phyloP scores from a whole-genome alignment of 495 filamentous ascomycete genomes.

The Aspergillus mulundensis region DNA sequence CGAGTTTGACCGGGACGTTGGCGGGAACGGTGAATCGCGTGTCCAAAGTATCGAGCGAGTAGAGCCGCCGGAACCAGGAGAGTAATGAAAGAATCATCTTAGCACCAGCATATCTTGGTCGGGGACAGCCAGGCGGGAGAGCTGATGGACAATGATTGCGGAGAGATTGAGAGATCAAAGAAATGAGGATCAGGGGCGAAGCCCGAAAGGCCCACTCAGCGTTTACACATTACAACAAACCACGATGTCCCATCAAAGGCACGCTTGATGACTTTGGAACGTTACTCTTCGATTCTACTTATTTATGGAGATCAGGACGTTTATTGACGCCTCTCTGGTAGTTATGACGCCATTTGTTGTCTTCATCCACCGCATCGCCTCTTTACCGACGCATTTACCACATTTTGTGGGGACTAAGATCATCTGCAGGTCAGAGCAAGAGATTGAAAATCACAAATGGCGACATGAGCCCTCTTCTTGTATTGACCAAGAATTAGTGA shows the following conservation, averaged over 20 bases:
- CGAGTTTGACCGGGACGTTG: slow-evolving; percentile 55
- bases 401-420: too few species aligned
- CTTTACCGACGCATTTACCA: too few species aligned
- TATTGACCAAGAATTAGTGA: too few species aligned
- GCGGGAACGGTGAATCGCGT: slow-evolving; percentile 79
- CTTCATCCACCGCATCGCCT: too few species aligned
- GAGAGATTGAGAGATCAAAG: slow-evolving; percentile 4
- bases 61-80: slow-evolving; percentile 17
- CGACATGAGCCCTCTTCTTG: too few species aligned
- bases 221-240: neutral
- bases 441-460: too few species aligned
- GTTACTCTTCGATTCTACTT: too few species aligned
- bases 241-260: neutral
- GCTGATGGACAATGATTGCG: slow-evolving; percentile 7
- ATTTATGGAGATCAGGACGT: too few species aligned
- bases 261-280: too few species aligned
- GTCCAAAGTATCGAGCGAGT: slow-evolving; percentile 82
- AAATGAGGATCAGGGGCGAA: slow-evolving; percentile 17
- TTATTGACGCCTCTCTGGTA: too few species aligned
- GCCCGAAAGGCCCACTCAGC: neutral
- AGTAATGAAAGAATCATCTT: slow-evolving; percentile 31
- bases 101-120: slow-evolving; percentile 31
- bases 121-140: neutral
- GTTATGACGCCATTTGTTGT: too few species aligned
- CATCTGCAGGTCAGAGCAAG: too few species aligned